Evolutionary conservation across 805 yeast species (phyloP), one percentile per base, ranked within the genome.

Genomic region (Cyberlindnera saturnus): DNA sequence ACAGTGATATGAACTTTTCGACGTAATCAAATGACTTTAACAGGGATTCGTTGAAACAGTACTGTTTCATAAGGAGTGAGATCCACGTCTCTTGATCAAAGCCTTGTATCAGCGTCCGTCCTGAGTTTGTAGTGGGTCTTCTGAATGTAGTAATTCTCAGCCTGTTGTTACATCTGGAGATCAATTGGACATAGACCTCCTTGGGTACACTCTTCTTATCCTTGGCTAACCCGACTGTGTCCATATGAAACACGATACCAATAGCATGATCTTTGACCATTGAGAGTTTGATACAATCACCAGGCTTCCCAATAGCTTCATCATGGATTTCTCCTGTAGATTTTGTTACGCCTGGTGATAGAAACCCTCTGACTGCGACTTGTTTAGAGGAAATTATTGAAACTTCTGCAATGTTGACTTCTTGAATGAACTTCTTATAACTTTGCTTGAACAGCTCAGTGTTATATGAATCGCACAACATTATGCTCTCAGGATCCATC

Each of bases 371-470:
- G 37, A 93, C 77, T 64, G 87, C 86, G 58, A 91, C 74, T 58
- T 85, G 90, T 52, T 73, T 75, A 29, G 93, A 80, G 1, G 96
- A 86, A 53, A 86, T 76, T 34, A 90, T 86, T 56, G 88, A 89
- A 62, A 91, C 65, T 31, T 81, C 75, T 46, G 90, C 96, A 83
- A 10, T 14, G 10, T 4, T 20, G 15, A 32, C 41, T n/a, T 15
- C 23, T 7, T 39, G 29, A 13, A 39, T 30, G 53, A 89, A 71
- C 57, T 93, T 80, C 61, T 82, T 77, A 65, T 83, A 83, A 16
- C 95, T 82, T 65, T 86, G 90, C 63, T 87, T 87, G 74, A 90
- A 90, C 54, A 90, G 84, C n/a, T 95, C 81, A 14, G 96, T 88
- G 28, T 89, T 85, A 70, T 88, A 90, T 6, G 96, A 88, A 68